Evolutionary conservation across 2,329 filamentous ascomycete genomes (phyloP).

Genomic region (Diaporthe nobilis): DNA sequence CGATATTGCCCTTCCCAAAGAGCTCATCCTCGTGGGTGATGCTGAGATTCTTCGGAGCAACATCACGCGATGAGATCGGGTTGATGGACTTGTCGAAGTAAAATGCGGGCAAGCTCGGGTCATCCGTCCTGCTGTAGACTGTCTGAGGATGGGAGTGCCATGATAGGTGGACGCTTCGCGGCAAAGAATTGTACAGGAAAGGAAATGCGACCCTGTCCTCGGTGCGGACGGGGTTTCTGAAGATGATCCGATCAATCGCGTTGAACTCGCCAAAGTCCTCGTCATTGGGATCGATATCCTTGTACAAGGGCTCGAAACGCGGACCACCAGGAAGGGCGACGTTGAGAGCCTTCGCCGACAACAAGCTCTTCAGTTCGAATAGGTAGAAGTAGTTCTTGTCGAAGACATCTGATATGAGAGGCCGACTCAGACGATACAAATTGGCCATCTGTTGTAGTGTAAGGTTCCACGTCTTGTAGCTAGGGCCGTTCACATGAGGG

Average conservation of each 20-base stretch:
- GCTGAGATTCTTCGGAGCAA: constrained; percentile 94
- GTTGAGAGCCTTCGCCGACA: constrained; percentile 96
- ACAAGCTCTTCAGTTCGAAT: constrained; percentile 94
- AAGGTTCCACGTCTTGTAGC: constrained; percentile 97
- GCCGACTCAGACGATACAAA: constrained; percentile 90
- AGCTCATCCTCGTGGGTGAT: constrained; percentile 94
- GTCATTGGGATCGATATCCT: constrained; percentile 98
- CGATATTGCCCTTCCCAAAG: constrained; percentile 84
- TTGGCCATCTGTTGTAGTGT: constrained; percentile 96
- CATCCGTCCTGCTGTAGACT: constrained; percentile 90
- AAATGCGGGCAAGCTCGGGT: constrained; percentile 91
- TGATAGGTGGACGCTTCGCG: constrained; percentile 90
- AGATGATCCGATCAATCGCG: constrained; percentile 98
- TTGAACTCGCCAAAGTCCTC: constrained; percentile 99
- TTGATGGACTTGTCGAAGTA: constrained; percentile 99
- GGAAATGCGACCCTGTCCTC: constrained; percentile 97
- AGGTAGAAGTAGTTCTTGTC: constrained; percentile 99
- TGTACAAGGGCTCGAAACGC: constrained; percentile 96
- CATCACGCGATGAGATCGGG: constrained; percentile 94
- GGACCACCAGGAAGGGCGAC: constrained; percentile 98
- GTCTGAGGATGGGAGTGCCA: constrained; percentile 96
- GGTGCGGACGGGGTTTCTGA: constrained; percentile 93
- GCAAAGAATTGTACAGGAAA: constrained; percentile 95
- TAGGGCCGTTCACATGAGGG: constrained; percentile 93
- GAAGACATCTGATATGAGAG: constrained; percentile 90